Percentiles rank a stretch among this genome's conserved stretches.
Evolutionary conservation across 495 filamentous ascomycete species (phyloP).

Genomic region (Antarctomyces pellizariae): DNA sequence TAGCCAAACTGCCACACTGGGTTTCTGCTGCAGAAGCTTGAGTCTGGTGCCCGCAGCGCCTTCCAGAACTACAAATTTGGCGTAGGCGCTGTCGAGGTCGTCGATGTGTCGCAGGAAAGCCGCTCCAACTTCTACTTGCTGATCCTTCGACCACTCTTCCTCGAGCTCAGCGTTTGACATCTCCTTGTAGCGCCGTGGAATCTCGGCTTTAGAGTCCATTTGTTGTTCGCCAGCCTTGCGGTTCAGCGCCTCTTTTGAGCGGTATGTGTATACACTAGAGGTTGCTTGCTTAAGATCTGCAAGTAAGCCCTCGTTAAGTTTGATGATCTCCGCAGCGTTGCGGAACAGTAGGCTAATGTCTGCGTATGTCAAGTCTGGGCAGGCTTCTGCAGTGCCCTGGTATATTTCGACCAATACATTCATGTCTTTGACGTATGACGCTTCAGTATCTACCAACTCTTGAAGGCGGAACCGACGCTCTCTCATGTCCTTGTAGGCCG

Average conservation of each 20-base stretch:
- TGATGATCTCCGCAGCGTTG: conserved; percentile 69
- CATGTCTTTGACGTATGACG: conserved; percentile 74
- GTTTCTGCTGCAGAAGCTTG: conserved; percentile 41
- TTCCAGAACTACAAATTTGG: conserved; percentile 68
- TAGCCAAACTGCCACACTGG: conserved; percentile 69
- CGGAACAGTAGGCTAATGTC: conserved; percentile 76
- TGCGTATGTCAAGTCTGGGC: conserved; percentile 51
- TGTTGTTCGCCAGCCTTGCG: not conserved
- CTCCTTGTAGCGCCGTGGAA: too few relatives aligned
- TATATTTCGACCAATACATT: conserved; percentile 92
- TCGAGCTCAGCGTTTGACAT: conserved; percentile 13
- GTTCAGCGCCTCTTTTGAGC: not conserved
- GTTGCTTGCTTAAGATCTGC: conserved; percentile 57
- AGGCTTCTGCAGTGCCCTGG: conserved; percentile 74
- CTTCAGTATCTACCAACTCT: conserved; percentile 81
- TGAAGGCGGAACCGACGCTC: conserved; percentile 63
- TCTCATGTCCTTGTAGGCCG: too few relatives aligned
- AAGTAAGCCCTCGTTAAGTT: conserved; percentile 57
- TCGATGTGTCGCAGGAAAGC: conserved; percentile 50
- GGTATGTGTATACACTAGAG: conserved; percentile 41
- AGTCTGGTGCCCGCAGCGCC: conserved; percentile 64
- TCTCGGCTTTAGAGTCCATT: too few relatives aligned
- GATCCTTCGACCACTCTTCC: conserved; percentile 22
- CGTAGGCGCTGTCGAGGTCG: conserved; percentile 64
- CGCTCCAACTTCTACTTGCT: conserved; percentile 68